These are phyloP conservation scores for Pseudogymnoascus sp. DNA, from an alignment of 2,329 filamentous ascomycete species.

Conservation along the genomic window DNA sequence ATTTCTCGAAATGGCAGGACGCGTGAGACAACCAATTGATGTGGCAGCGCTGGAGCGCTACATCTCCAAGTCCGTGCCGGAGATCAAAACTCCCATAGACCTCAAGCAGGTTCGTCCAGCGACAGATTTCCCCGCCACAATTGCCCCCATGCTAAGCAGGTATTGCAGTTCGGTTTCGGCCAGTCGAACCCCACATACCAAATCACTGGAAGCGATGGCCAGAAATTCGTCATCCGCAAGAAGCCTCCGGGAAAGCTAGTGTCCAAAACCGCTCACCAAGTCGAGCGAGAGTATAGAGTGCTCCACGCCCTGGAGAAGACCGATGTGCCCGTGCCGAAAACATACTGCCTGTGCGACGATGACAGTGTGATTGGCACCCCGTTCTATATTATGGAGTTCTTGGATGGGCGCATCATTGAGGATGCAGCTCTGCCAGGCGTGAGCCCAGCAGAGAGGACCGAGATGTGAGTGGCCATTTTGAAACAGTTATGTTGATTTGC, in stretches of 20 bases:
- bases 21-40: constrained; percentile 85
- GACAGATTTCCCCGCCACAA: not conserved
- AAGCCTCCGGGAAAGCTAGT: constrained; percentile 93
- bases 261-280: constrained; percentile 88
- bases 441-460: constrained; percentile 56
- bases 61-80: constrained; percentile 67
- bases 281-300: constrained; percentile 90
- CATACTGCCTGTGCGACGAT: constrained; percentile 82
- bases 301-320: constrained; percentile 73
- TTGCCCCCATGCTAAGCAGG: constrained; percentile 2
- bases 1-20: constrained; percentile 60
- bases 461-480: constrained; percentile 46
- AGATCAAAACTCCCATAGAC: constrained; percentile 73
- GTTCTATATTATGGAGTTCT: constrained; percentile 96
- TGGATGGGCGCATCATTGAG: constrained; percentile 88
- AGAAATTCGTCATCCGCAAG: constrained; percentile 85
- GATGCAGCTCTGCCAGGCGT: constrained; percentile 74
- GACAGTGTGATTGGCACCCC: constrained; percentile 70
- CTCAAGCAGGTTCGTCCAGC: constrained; percentile 67
- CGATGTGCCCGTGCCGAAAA: constrained; percentile 76
- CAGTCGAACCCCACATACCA: constrained; percentile 98
- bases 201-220: constrained; percentile 61
- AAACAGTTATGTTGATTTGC: not conserved
- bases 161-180: constrained; percentile 77
- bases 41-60: constrained; percentile 70